phyloP scores from a whole-genome alignment of 2,329 filamentous ascomycete species.

The Penicillium brevicompactum region DNA sequence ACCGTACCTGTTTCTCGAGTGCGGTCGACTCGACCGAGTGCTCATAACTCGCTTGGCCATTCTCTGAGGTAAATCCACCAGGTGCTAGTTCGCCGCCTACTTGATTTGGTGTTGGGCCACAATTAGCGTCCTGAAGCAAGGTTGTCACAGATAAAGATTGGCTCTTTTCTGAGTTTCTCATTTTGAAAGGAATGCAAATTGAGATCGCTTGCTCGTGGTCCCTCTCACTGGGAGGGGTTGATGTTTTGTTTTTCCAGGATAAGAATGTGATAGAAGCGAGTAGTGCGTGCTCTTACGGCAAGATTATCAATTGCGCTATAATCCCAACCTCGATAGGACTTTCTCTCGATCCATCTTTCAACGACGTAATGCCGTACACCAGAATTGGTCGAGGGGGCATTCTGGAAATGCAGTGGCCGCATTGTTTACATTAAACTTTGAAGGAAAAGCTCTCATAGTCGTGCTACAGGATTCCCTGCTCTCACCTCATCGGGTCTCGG shows the following conservation, averaged over 20 bases:
- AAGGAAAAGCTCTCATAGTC: no score
- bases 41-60: neutral
- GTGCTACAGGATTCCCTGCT: neutral
- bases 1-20: slow-evolving; percentile 54
- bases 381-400: no score
- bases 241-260: neutral
- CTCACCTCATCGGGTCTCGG: no score
- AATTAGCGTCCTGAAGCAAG: neutral
- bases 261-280: slow-evolving; percentile 7
- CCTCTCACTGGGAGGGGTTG: neutral
- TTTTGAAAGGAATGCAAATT: neutral
- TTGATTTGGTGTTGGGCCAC: neutral
- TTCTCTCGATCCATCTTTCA: neutral
- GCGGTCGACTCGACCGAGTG: slow-evolving; percentile 20
- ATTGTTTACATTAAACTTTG: no score
- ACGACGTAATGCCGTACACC: no score
- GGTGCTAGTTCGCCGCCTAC: neutral
- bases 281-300: neutral
- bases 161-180: neutral
- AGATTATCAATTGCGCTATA: no score
- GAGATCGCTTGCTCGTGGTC: neutral
- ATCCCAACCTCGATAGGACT: neutral
- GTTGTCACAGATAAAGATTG: neutral
- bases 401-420: no score
- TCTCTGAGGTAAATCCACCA: neutral